Evolutionary conservation across 1,284 basidiomycete species (phyloP).

Genomic region (Ceratobasidium sp.): DNA sequence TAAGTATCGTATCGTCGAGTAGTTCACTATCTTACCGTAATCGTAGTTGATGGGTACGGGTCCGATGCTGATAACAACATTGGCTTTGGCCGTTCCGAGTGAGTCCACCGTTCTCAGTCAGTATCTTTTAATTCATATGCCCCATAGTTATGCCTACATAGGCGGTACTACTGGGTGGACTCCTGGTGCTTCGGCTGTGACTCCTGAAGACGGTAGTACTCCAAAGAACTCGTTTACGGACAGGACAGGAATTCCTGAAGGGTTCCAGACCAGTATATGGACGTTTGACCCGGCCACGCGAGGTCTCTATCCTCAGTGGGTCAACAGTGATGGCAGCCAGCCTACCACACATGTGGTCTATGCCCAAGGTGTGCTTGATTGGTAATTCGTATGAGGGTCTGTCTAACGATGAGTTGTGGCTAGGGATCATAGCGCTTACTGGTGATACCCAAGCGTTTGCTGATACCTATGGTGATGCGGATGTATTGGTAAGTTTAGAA

Average conservation of each 20-base stretch:
- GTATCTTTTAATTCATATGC: too few species aligned
- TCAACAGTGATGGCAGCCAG: constrained; percentile 21
- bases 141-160: background rate
- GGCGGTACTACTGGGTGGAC: background rate
- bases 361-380: background rate
- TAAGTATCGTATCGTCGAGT: background rate
- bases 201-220: too few species aligned
- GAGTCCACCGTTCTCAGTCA: too few species aligned
- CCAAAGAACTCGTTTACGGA: background rate
- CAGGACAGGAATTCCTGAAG: background rate
- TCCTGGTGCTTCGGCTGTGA: background rate
- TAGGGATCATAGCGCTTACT: too few species aligned
- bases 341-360: background rate
- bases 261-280: constrained; percentile 21
- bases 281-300: constrained; percentile 17
- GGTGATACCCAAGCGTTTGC: too few species aligned
- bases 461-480: too few species aligned
- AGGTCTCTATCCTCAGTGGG: constrained; percentile 25
- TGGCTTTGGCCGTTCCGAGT: background rate
- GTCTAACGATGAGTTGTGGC: too few species aligned
- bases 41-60: background rate
- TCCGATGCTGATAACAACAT: background rate
- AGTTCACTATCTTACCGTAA: background rate
- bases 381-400: too few species aligned
- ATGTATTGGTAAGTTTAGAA: too few species aligned